Conservation (phyloP, 2,329 filamentous ascomycete species). For the Xylariomycetidae sp. region DNA sequence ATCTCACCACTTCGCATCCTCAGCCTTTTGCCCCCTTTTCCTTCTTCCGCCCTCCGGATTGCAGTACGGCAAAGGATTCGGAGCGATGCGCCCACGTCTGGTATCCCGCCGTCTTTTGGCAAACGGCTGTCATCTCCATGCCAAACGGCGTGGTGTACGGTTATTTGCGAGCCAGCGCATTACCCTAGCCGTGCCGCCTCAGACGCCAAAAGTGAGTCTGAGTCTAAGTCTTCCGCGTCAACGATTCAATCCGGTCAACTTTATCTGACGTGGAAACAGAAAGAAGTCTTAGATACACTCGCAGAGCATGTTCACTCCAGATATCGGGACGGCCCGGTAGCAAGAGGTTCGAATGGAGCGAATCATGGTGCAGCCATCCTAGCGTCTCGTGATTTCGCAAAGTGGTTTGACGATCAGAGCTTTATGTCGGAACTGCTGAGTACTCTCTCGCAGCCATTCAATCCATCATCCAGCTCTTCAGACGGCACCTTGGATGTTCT, state of each 20-base stretch:
- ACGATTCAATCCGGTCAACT: no score
- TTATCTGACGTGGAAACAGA: no score
- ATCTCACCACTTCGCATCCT: no score
- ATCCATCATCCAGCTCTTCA: not conserved
- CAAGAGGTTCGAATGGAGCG: no score
- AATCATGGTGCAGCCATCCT: slow-evolving; percentile 44
- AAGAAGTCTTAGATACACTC: slow-evolving; percentile 7
- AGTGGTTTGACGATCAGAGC: slow-evolving; percentile 39
- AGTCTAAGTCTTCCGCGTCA: no score
- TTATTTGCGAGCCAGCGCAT: no score
- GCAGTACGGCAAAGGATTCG: not conserved
- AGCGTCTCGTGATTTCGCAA: slow-evolving; percentile 43
- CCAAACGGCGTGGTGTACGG: no score
- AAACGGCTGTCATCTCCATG: slow-evolving; percentile 1
- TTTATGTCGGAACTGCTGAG: slow-evolving; percentile 34
- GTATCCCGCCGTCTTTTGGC: slow-evolving; percentile 5
- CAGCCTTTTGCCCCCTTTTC: no score
- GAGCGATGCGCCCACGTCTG: slow-evolving; percentile 17
- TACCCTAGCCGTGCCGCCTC: no score
- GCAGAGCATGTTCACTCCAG: slow-evolving; percentile 6
- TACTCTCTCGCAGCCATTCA: slow-evolving; percentile 12
- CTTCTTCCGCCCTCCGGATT: no score
- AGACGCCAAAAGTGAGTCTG: no score
- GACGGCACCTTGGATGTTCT: slow-evolving; percentile 39
- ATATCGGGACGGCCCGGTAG: no score